Percentiles rank a stretch among this genome's conserved stretches.
phyloP scores from a whole-genome alignment of 176 grass and related monocot species.

The maize (Zea mays) region Zm-B73-REFERENCE-NAM-5.0 NC_050102.1:23032501-23033000 shows the following conservation, averaged over 20 bases:
- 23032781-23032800: neutral
- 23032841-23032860: neutral
- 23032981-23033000: no score
- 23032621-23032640: constrained; percentile 24
- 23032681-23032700: constrained; percentile 70
- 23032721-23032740: constrained; percentile 79
- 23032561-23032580: neutral
- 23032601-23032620: neutral
- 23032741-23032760: constrained; percentile 82
- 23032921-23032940: neutral
- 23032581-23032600: neutral
- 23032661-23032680: constrained; percentile 77
- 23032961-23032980: no score
- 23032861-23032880: neutral
- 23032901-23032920: neutral
- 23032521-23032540: neutral
- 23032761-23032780: constrained; percentile 82
- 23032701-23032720: constrained; percentile 68
- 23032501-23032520: neutral
- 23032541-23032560: neutral
- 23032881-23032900: neutral
- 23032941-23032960: no score
- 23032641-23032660: constrained; percentile 73
- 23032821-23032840: neutral
- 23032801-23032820: neutral